Conservation (phyloP, 2,329 filamentous ascomycete genomes). For the Neonectria ditissima region DNA sequence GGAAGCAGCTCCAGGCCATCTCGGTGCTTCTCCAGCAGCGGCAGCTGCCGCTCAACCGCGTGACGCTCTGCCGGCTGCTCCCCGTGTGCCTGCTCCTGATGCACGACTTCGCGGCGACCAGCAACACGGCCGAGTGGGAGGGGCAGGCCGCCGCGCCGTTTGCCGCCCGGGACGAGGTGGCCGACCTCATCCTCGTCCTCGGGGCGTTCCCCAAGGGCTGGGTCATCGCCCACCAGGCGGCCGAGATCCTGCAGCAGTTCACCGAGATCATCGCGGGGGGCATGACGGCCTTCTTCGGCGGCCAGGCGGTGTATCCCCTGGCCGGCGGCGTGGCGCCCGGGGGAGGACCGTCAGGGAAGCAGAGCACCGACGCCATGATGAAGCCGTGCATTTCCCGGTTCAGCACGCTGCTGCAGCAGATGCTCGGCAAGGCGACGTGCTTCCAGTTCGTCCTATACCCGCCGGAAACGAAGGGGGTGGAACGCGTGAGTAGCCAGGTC, state of each 20-base stretch:
- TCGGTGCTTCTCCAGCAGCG: constrained; percentile 56
- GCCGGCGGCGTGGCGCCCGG: not conserved
- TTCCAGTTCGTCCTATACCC: constrained; percentile 40
- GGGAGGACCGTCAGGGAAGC: constrained; percentile 22
- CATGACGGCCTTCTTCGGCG: constrained; percentile 34
- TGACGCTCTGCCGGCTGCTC: constrained; percentile 55
- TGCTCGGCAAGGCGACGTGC: constrained; percentile 50
- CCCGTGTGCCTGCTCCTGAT: constrained; percentile 54
- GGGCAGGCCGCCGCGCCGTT: constrained; percentile 38
- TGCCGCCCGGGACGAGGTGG: constrained; percentile 51
- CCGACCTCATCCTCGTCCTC: constrained; percentile 50
- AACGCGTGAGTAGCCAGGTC: constrained; percentile 21
- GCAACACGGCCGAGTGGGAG: constrained; percentile 28
- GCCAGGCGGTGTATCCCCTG: constrained; percentile 31
- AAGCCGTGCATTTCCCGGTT: constrained; percentile 40
- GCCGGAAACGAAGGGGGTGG: constrained; percentile 31
- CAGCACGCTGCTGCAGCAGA: constrained; percentile 47
- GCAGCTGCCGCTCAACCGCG: constrained; percentile 57
- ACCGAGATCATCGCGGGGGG: constrained; percentile 33
- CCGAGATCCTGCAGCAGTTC: constrained; percentile 50
- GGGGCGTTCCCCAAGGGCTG: constrained; percentile 54
- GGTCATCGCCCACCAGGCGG: constrained; percentile 50
- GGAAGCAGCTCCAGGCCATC: constrained; percentile 57
- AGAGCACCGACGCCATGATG: constrained; percentile 33
- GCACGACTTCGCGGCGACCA: constrained; percentile 44